These are phyloP conservation scores for Euphorbia corollata DNA, from an alignment of 441 rosid genomes.

Conservation along the genomic window DNA sequence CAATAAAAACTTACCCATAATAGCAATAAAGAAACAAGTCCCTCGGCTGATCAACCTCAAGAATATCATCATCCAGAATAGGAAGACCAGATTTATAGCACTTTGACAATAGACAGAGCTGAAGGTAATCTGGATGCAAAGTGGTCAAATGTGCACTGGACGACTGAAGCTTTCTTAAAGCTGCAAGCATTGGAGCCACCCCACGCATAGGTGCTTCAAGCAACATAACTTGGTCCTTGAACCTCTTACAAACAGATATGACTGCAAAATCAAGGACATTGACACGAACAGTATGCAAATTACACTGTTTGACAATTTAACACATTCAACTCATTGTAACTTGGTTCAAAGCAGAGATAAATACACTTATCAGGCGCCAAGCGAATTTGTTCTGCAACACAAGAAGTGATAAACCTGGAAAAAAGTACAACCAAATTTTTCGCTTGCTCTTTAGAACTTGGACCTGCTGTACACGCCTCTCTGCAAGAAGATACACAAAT, in stretches of 20 bases:
- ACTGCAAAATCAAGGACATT: constrained; percentile 39
- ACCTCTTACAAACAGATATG: constrained; percentile 63
- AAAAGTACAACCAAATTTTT: constrained; percentile 30
- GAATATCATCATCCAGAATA: constrained; percentile 67
- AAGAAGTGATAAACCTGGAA: constrained; percentile 59
- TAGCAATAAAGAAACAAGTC: constrained; percentile 84
- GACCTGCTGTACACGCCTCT: constrained; percentile 50
- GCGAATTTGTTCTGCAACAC: constrained; percentile 63
- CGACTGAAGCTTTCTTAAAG: constrained; percentile 62
- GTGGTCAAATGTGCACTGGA: constrained; percentile 70
- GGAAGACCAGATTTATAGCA: constrained; percentile 72
- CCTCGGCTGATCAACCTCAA: constrained; percentile 84
- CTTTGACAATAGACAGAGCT: constrained; percentile 68
- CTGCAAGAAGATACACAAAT: constrained; percentile 36
- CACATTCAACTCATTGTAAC: constrained; percentile 7
- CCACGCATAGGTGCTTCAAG: constrained; percentile 67
- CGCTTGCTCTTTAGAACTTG: constrained; percentile 52
- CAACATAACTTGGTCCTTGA: constrained; percentile 65
- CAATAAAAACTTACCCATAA: constrained; percentile 63
- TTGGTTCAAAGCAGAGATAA: constrained; percentile 10
- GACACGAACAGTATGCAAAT: constrained; percentile 4
- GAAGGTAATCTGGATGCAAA: constrained; percentile 88
- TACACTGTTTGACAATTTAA: background rate
- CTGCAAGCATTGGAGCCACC: constrained; percentile 60
- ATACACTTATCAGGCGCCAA: constrained; percentile 73